Evolutionary conservation across 129 eudicot genomes (phyloP).

Genomic region (Chrysanthemum seticuspe): DNA sequence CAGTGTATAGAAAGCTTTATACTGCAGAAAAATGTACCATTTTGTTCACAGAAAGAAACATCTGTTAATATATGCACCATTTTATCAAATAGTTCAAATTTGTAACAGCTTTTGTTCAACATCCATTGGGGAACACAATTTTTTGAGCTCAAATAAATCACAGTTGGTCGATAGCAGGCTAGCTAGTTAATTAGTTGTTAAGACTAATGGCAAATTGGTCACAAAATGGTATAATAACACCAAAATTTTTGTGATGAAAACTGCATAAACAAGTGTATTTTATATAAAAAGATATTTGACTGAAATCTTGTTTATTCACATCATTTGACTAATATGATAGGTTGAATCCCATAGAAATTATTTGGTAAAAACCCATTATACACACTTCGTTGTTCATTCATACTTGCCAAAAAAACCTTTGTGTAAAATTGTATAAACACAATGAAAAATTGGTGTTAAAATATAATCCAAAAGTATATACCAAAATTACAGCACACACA

Average conservation of each 20-base stretch:
- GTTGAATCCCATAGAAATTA: background rate
- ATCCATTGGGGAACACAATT: background rate
- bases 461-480: too few species aligned
- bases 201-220: background rate
- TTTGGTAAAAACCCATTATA: background rate
- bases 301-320: background rate
- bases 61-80: slow-evolving; percentile 1
- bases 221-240: background rate
- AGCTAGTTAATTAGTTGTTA: background rate
- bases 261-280: background rate
- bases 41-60: slow-evolving; percentile 23
- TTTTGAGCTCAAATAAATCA: slow-evolving; percentile 11
- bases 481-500: too few species aligned
- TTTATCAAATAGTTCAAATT: slow-evolving; percentile 7
- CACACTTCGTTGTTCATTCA: background rate
- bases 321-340: slow-evolving; percentile 12
- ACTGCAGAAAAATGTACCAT: slow-evolving; percentile 10
- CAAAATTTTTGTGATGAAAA: background rate
- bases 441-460: too few species aligned
- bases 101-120: slow-evolving; percentile 7
- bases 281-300: background rate
- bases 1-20: slow-evolving; percentile 31
- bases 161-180: background rate
- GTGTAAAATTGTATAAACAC: background rate
- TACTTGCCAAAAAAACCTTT: background rate